Conservation (phyloP, 2,329 filamentous ascomycete genomes). For the Camptophora hylomeconis region DNA sequence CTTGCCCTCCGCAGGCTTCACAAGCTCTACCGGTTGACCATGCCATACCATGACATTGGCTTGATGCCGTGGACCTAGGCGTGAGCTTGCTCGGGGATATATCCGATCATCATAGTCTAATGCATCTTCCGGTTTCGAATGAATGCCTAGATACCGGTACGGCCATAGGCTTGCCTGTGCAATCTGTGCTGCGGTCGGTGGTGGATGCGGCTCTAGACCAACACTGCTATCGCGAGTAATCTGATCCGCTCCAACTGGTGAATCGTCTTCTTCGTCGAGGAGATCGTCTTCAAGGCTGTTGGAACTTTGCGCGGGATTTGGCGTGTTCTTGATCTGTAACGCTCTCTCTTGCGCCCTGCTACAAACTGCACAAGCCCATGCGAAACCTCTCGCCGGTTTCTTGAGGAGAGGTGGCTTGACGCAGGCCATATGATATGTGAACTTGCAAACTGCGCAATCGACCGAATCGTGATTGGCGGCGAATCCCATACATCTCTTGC, state of each 20-base stretch:
- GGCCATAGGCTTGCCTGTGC: constrained; percentile 92
- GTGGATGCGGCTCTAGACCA: constrained; percentile 39
- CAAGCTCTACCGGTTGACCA: constrained; percentile 74
- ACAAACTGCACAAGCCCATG: constrained; percentile 93
- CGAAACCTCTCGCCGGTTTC: constrained; percentile 93
- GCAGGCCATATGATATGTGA: constrained; percentile 98
- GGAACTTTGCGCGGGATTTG: constrained; percentile 29
- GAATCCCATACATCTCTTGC: constrained; percentile 82
- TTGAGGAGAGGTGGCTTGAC: constrained; percentile 84
- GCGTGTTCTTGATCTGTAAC: constrained; percentile 78
- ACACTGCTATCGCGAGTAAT: constrained; percentile 19
- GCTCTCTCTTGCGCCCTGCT: constrained; percentile 91
- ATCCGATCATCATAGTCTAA: constrained; percentile 96
- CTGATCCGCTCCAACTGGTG: constrained; percentile 30
- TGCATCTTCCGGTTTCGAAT: constrained; percentile 89
- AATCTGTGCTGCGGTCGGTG: constrained; percentile 70
- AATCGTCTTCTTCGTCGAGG: constrained; percentile 59
- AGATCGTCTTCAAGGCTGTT: constrained; percentile 32
- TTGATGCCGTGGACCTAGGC: constrained; percentile 82
- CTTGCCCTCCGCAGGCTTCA: constrained; percentile 77
- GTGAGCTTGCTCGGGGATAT: constrained; percentile 87
- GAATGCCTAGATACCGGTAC: constrained; percentile 87
- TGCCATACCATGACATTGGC: constrained; percentile 76
- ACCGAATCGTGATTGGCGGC: constrained; percentile 91
- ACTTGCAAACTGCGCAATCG: constrained; percentile 86